Base-by-base conservation (phyloP, 2,329 filamentous ascomycete species). In the Mycosphaerella arachidis region DNA sequence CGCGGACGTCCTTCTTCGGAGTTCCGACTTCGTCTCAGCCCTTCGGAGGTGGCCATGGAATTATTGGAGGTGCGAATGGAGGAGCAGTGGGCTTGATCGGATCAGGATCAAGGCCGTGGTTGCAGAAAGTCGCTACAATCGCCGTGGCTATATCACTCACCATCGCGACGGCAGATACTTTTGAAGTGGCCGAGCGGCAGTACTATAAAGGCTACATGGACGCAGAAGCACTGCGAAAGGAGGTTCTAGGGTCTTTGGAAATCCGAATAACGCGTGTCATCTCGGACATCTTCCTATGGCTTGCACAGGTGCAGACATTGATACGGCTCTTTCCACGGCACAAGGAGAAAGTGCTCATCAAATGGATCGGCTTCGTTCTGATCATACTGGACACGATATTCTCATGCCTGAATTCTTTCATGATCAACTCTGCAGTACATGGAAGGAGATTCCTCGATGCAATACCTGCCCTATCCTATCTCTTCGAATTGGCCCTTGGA, bases 311-410 rank as follows among this genome's bases (percentile, higher is more conserved):
- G 1, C 94, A 99, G 77, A 99, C 94, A 0, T 78, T 99, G 59
- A 97, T 97, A 68, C 89, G 94, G 56, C 81, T 99, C 1, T 99
- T 99, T 68, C 94, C 94, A 7, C 90, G 94, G 35, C 93, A 97
- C 71, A 90, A 95, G 71, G 94, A 99, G 77, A 97, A 97, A 77
- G 87, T 97, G 55, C 90, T 97, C 66, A 99, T 99, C 77, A 97
- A 97, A 78, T 99, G 93, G 93, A 91, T 93, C 16, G 94, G 93
- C 1, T 97, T 97, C 72, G 92, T 89, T 3, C 84, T 99, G 59
- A 97, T 99, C 70, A 85, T 91, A 0, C 82, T 97, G 61, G 93
- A 97, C 72, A 87, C 93, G 48, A 86, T 92, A 10, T 99, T 99
- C 74, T 92, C 89, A 70, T 91, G 89, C 52, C 83, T 97, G 60